phyloP scores from a whole-genome alignment of 2,329 filamentous ascomycete genomes.

The Zopfia rhizophila region DNA sequence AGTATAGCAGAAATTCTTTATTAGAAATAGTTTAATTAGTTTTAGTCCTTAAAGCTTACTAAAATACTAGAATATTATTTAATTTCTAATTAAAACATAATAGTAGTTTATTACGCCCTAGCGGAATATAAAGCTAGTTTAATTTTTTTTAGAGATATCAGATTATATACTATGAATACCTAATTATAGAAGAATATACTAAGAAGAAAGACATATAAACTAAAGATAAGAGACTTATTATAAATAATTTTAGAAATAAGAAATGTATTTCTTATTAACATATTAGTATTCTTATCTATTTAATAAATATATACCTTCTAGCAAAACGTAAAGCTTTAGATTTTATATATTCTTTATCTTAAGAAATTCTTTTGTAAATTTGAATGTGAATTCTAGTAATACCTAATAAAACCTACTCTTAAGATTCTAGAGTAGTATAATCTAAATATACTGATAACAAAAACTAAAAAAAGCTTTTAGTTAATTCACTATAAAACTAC shows the following conservation, averaged over 20 bases:
- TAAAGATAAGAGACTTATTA: slow-evolving; percentile 37
- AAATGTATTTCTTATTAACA: no score
- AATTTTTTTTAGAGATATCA: no score
- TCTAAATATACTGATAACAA: no score
- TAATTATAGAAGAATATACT: slow-evolving; percentile 41
- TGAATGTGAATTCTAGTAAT: no score
- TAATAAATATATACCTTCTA: no score
- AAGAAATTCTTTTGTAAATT: no score
- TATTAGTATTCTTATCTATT: not conserved
- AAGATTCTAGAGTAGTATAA: no score
- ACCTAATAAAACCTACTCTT: no score
- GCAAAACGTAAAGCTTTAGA: not conserved
- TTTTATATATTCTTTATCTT: slow-evolving; percentile 20
- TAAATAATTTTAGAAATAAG: slow-evolving; percentile 39
- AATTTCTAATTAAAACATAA: slow-evolving; percentile 45
- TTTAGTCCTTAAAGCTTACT: slow-evolving; percentile 25
- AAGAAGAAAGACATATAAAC: no score
- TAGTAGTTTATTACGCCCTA: slow-evolving; percentile 39
- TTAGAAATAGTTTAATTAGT: slow-evolving; percentile 31
- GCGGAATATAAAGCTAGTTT: slow-evolving; percentile 41
- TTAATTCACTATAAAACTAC: no score
- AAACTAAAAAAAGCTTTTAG: no score
- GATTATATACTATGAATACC: slow-evolving; percentile 37
- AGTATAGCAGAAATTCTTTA: slow-evolving; percentile 29
- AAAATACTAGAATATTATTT: slow-evolving; percentile 44